Evolutionary conservation across 495 filamentous ascomycete genomes (phyloP).

Genomic region (Talaromyces thailandensis): DNA sequence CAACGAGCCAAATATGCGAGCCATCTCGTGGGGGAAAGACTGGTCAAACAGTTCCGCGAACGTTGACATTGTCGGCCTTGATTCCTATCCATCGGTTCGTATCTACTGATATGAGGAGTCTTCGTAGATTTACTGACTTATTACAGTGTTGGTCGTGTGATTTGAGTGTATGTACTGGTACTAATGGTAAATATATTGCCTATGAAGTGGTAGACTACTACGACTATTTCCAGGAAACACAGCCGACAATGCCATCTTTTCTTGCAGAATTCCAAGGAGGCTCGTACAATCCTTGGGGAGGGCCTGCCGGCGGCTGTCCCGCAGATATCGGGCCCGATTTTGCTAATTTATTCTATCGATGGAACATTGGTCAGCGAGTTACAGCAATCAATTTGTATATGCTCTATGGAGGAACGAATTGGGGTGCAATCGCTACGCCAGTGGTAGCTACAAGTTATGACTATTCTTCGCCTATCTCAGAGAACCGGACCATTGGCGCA

Average conservation of each 20-base stretch:
- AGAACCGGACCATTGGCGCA: constrained; percentile 44
- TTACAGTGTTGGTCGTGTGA: neutral
- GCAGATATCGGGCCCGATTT: neutral
- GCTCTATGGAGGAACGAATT: neutral
- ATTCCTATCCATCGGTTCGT: neutral
- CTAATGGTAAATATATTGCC: neutral
- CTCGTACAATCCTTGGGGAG: constrained; percentile 53
- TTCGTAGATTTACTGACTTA: neutral
- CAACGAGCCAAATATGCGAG: neutral
- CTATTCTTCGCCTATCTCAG: constrained; percentile 51
- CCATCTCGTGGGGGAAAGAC: neutral
- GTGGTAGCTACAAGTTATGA: constrained; percentile 40
- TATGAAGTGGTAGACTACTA: constrained; percentile 37
- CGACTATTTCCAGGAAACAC: constrained; percentile 44
- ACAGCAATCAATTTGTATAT: neutral
- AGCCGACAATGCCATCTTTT: constrained; percentile 45
- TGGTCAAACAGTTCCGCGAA: neutral
- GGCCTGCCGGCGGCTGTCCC: neutral
- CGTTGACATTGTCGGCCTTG: neutral
- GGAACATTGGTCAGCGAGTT: neutral
- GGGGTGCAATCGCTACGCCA: neutral
- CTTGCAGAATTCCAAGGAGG: constrained; percentile 58
- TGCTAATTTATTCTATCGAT: neutral
- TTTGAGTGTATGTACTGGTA: neutral
- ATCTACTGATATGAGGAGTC: neutral